These are phyloP conservation scores for Platanthera zijinensis DNA, from an alignment of 106 monocot genomes.

Conservation along the genomic window DNA sequence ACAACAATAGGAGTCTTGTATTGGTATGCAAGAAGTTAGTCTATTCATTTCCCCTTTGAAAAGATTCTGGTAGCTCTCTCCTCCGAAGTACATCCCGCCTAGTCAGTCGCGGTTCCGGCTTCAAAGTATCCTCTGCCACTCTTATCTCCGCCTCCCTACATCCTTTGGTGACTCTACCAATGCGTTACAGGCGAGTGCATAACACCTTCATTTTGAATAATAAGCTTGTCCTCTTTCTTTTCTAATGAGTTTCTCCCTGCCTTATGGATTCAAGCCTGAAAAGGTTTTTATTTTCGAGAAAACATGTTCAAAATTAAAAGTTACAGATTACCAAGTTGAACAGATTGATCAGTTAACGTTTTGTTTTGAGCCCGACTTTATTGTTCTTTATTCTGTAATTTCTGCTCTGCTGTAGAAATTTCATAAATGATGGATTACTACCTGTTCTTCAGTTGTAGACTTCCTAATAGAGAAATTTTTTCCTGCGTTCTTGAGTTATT, in stretches of 20 bases:
- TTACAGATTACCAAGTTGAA: neutral
- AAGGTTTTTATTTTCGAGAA: neutral
- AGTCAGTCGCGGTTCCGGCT: too few species aligned
- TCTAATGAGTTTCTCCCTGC: neutral
- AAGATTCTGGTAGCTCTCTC: too few species aligned
- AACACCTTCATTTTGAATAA: neutral
- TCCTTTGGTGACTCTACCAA: too few species aligned
- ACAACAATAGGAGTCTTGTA: too few species aligned
- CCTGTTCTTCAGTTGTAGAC: neutral
- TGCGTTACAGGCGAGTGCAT: neutral
- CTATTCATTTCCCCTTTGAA: too few species aligned
- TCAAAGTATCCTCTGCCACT: too few species aligned
- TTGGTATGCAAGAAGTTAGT: too few species aligned
- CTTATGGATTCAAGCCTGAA: neutral
- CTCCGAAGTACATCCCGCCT: too few species aligned
- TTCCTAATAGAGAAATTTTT: neutral
- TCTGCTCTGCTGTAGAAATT: neutral
- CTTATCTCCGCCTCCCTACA: too few species aligned
- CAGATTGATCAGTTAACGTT: neutral
- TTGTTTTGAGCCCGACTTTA: neutral
- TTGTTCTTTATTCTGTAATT: neutral
- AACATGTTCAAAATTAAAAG: neutral
- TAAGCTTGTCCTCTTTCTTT: neutral
- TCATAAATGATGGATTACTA: neutral
- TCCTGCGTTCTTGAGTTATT: neutral